Conservation (phyloP, 2,329 filamentous ascomycete genomes). For the Diaporthe destruens region DNA sequence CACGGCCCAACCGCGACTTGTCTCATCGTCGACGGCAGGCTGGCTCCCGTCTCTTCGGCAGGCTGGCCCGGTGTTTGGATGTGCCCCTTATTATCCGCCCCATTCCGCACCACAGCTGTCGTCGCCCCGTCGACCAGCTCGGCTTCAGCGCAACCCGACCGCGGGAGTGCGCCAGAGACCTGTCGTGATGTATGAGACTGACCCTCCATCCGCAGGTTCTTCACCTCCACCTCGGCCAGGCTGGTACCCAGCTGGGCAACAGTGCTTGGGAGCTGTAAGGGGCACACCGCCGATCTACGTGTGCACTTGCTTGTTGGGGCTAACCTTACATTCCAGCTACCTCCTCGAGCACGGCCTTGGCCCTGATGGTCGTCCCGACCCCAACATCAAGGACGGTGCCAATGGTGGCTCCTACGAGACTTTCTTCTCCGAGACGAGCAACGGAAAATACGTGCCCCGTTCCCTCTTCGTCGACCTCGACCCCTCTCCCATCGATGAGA, state of each 20-base stretch:
- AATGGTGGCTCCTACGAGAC: slow-evolving; percentile 77
- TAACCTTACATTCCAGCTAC: slow-evolving; percentile 62
- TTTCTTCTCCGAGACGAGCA: slow-evolving; percentile 80
- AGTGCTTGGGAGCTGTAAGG: slow-evolving; percentile 81
- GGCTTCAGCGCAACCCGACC: neutral
- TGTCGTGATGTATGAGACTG: slow-evolving; percentile 29
- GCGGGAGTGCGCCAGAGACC: slow-evolving; percentile 1
- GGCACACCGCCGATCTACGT: slow-evolving; percentile 48
- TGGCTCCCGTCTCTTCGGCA: neutral
- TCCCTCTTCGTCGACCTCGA: slow-evolving; percentile 81
- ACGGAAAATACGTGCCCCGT: slow-evolving; percentile 78
- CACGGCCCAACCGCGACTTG: slow-evolving; percentile 18
- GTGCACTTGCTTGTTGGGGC: slow-evolving; percentile 45
- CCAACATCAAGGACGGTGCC: slow-evolving; percentile 68
- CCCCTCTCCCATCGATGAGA: slow-evolving; percentile 80
- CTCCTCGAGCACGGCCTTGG: slow-evolving; percentile 79
- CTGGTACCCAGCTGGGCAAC: slow-evolving; percentile 80
- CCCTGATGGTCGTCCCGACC: slow-evolving; percentile 73
- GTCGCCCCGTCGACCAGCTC: slow-evolving; percentile 10
- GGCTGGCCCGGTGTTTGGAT: slow-evolving; percentile 17
- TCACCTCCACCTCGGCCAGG: slow-evolving; percentile 75
- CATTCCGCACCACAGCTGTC: neutral
- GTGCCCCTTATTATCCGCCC: slow-evolving; percentile 25
- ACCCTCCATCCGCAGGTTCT: slow-evolving; percentile 61
- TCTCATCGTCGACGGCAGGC: slow-evolving; percentile 24